Evolutionary conservation across 371 early-diverging fungal genomes (phyloP), one percentile per base, ranked within the genome.

Genomic region (Ordospora colligata): DNA sequence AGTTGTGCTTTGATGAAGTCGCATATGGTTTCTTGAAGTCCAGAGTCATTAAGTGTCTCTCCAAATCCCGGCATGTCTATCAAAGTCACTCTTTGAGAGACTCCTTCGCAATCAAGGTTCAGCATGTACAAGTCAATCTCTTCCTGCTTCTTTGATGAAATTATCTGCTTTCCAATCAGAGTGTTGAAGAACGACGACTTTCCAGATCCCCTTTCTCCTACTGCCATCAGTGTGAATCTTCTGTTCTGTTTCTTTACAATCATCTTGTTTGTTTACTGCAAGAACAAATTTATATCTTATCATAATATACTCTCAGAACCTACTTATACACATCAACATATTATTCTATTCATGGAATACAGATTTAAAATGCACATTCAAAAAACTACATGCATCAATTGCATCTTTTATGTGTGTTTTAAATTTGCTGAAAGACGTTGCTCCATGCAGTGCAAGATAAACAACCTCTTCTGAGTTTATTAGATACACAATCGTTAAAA

Each of bases 41-140:
- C 68, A 0, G 45, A 45, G 54, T 76, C 80, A 49, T 77, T 37
- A 22, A 73, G 14, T 9, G 27, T 46, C 21, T 12, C 27, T 12
- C 81, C 83, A 66, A 83, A 82, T 22, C 83, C 83, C 5, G 82
- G 78, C 45, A 76, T 78, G 22, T 83, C 83, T 7, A 83, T 52
- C 22, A 83, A 51, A 27, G 67, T 73, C 1, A 83, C 73, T 23
- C 76, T 83, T 19, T 75, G 80, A 49, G 27, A 49, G 12, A 73
- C 25, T 21, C 79, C 80, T 51, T 77, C 80, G 54, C 79, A 76
- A 43, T 79, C 77, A 22, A 83, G 23, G 42, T 78, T 73, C 0
- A 80, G 53, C 67, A 80, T 73, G 50, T 73, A 80, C 14, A 80
- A 19, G 67, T 80, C 66, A 14, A 83, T 78, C 14, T 75, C 78